Base-by-base conservation (phyloP, 1,284 basidiomycete species). In the Phlebopus sp. region DNA sequence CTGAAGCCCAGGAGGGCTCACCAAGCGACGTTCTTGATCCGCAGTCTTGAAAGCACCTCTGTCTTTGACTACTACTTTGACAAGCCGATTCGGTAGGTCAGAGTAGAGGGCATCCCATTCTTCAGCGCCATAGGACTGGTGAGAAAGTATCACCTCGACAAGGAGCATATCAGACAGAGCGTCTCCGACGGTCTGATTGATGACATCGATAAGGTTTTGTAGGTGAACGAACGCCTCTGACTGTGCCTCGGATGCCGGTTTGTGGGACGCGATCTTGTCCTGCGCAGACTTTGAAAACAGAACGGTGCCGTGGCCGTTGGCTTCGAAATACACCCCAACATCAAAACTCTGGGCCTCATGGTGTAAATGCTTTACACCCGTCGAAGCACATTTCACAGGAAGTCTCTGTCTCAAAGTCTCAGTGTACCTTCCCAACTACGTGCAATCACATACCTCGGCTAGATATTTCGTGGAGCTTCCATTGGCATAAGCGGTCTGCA, bases 401-500 rank as follows among this genome's bases (percentile, higher is more conserved):
- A 98, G 78, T 44, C 90, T 84, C 90, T 93, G 59, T 37, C 43
- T 29, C 37, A 25, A 19, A 25, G 6, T 18, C n/a, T 25, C 10
- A 8, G 39, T 13, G 30, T 30, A 37, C 23, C 32, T 18, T 8
- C 6, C 15, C 2, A 21, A 15, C 15, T 15, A 8, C 5, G 9
- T 9, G 2, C 13, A n/a, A 4, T 32, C 15, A 39, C 44, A 14
- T 56, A 94, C 93, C 68, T 86, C 82, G 19, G 82, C 74, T 39
- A 97, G 76, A 66, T 95, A 99, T 64, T 90, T 91, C 10, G 97
- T 99, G 1, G 96, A 98, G 55, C 84, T 92, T 11, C 97, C 97
- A 60, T 99, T 99, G 29, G 97, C 97, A 67, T 99, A 99, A 0
- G 97, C 97, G 1, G 97, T 99, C 70, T 99, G 97, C 8, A 99